These are phyloP conservation scores for Tillandsia fasciculata DNA, from an alignment of 176 grass and related monocot genomes.

Conservation along the genomic window DNA sequence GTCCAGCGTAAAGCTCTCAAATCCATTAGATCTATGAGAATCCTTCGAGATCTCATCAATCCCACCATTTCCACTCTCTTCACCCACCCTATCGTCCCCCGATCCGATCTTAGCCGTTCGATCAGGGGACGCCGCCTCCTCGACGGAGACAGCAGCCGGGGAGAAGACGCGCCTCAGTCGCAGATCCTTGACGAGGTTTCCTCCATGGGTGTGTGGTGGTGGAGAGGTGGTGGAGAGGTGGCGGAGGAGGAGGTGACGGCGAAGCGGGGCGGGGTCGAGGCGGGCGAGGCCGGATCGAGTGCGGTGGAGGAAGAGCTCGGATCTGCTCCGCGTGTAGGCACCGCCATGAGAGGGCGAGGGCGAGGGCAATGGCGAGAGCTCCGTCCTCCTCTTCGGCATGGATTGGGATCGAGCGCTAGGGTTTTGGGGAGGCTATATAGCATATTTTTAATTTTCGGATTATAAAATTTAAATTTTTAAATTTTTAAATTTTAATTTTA, in stretches of 20 bases:
- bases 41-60: neutral
- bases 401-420: neutral
- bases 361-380: neutral
- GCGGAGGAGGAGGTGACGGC: neutral
- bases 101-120: conserved; percentile 1
- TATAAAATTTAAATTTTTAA: too few relatives aligned
- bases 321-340: conserved; percentile 12
- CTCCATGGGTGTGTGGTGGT: neutral
- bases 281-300: conserved; percentile 19
- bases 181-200: conserved; percentile 41
- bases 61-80: conserved; percentile 14
- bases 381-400: conserved; percentile 5
- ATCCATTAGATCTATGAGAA: neutral
- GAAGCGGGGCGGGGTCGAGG: conserved; percentile 4
- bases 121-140: conserved; percentile 10
- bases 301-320: conserved; percentile 15
- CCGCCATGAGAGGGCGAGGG: neutral
- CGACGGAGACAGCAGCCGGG: conserved; percentile 24
- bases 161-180: conserved; percentile 51
- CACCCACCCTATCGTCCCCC: neutral
- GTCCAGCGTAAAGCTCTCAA: neutral
- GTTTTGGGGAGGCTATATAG: neutral
- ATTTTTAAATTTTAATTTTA: too few relatives aligned
- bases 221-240: conserved; percentile 5
- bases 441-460: too few relatives aligned